A percentile compares a stretch with the other conserved stretches of the same genome.
Conservation (phyloP, 1,284 basidiomycete genomes). For the Bondarzewia mesenterica region DNA sequence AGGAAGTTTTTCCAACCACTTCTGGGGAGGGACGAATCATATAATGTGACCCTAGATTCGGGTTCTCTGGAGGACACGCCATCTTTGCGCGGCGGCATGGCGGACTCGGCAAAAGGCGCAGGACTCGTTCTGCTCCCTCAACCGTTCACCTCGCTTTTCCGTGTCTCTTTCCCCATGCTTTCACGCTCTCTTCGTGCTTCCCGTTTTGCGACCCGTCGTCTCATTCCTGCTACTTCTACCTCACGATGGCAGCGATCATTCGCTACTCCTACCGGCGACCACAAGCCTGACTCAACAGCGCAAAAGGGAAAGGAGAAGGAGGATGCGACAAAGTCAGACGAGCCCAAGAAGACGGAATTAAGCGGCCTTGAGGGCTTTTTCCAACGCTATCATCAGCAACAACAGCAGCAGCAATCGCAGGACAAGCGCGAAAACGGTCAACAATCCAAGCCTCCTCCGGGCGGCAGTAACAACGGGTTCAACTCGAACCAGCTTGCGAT, state of each 20-base stretch:
- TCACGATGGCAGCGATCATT: constrained; percentile 26
- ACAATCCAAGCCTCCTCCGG: constrained; percentile 27
- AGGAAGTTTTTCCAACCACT: too few relatives aligned
- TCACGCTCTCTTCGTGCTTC: constrained; percentile 33
- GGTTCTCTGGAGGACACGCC: not conserved
- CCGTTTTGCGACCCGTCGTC: constrained; percentile 25
- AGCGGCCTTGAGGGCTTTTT: constrained; percentile 75
- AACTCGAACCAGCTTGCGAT: constrained; percentile 53
- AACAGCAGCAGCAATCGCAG: constrained; percentile 24
- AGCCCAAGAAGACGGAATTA: constrained; percentile 24
- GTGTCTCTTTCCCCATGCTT: constrained; percentile 26
- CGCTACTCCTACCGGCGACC: constrained; percentile 33
- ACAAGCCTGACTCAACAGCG: constrained; percentile 19
- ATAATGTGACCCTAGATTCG: too few relatives aligned
- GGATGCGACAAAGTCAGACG: constrained; percentile 19
- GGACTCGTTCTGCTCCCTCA: not conserved
- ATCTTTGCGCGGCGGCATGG: not conserved
- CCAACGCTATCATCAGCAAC: constrained; percentile 59
- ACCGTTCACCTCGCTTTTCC: constrained; percentile 1
- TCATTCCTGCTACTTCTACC: constrained; percentile 22
- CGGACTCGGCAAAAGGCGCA: not conserved
- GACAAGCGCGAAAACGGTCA: constrained; percentile 14
- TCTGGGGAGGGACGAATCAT: too few relatives aligned
- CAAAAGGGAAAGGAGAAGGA: constrained; percentile 17
- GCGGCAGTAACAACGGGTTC: constrained; percentile 38